Evolutionary conservation across 768 basidiomycete species (phyloP).

Genomic region (Crucibulum laeve): DNA sequence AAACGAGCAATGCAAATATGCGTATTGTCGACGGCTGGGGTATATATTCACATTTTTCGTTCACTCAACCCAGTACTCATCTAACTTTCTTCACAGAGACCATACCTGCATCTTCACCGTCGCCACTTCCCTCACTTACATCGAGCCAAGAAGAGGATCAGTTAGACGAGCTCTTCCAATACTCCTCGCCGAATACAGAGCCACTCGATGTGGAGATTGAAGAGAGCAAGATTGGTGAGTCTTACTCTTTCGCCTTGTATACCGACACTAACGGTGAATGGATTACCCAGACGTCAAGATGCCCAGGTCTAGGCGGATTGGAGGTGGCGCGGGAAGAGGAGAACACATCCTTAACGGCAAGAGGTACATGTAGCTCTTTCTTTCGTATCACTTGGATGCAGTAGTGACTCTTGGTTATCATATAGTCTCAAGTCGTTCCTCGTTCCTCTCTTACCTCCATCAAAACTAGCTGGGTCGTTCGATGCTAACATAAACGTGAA

Average conservation of each 20-base stretch:
- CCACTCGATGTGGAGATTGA: conserved; percentile 31
- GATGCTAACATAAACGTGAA: background rate
- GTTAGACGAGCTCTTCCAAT: conserved; percentile 47
- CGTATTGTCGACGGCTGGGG: conserved; percentile 63
- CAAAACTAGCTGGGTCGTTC: background rate
- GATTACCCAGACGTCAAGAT: no score
- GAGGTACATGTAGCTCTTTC: background rate
- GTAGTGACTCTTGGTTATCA: background rate
- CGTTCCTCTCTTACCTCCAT: background rate
- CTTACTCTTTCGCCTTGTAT: background rate
- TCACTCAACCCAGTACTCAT: background rate
- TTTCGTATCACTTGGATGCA: background rate
- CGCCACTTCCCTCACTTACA: conserved; percentile 34
- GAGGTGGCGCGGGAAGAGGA: no score
- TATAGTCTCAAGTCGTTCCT: background rate
- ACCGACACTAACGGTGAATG: no score
- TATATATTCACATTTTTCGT: conserved; percentile 24
- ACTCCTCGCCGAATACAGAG: conserved; percentile 45
- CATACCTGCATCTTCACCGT: conserved; percentile 34
- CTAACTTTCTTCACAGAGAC: conserved; percentile 21
- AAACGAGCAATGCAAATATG: conserved; percentile 48
- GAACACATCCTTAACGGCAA: no score
- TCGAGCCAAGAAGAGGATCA: conserved; percentile 41
- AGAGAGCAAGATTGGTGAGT: conserved; percentile 48
- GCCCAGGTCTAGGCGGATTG: no score